A percentile compares a stretch with the other conserved stretches of the same genome.
Evolutionary conservation across 2,329 filamentous ascomycete species (phyloP).

Genomic region (Colletotrichum orchidophilum): DNA sequence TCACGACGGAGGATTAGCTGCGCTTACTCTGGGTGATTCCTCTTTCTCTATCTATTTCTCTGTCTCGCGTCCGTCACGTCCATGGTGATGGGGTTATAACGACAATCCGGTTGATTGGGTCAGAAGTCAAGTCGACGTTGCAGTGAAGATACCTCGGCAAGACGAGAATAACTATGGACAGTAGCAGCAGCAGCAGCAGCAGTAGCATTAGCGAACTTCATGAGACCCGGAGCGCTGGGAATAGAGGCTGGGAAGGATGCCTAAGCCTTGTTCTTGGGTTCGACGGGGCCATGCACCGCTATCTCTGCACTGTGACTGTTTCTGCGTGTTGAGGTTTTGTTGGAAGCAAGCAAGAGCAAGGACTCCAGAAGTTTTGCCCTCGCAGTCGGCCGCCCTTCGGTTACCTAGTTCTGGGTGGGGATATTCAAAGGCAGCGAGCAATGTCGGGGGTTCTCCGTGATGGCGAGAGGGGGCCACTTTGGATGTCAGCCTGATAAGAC

Average conservation of each 20-base stretch:
- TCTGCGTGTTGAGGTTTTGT: not conserved
- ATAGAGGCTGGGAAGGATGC: not conserved
- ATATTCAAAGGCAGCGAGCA: not conserved
- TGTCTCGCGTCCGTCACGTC: not conserved
- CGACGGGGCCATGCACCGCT: not conserved
- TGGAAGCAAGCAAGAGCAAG: not conserved
- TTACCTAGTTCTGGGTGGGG: not conserved
- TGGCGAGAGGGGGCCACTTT: not conserved
- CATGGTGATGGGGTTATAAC: not conserved
- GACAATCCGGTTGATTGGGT: not conserved
- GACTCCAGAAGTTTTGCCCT: not conserved
- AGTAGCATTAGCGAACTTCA: not conserved
- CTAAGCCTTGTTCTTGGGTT: not conserved
- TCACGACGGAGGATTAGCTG: not conserved
- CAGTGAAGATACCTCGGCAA: not conserved
- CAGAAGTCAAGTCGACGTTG: not conserved
- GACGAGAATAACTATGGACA: not conserved
- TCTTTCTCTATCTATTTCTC: not conserved
- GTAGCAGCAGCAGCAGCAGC: not conserved
- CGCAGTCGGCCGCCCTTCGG: not conserved
- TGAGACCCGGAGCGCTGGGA: not conserved
- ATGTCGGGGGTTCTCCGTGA: not conserved
- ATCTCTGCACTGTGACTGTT: not conserved
- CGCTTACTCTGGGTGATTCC: not conserved
- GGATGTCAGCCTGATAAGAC: not conserved